Conservation (phyloP, 2,329 filamentous ascomycete genomes). For the Fusarium albosuccineum region DNA sequence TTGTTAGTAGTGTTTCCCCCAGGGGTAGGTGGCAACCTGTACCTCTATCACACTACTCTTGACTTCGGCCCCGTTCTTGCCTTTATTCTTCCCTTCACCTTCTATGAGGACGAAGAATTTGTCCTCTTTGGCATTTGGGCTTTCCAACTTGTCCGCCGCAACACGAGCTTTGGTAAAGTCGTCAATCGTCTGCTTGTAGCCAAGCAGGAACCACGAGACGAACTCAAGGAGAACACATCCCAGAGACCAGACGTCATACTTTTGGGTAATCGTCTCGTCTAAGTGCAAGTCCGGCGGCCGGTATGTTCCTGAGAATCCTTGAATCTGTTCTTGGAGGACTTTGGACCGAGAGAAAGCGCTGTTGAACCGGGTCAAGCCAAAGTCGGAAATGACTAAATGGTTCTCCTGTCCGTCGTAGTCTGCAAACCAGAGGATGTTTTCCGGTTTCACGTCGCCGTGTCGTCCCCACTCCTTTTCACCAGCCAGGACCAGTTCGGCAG, state of each 20-base stretch:
- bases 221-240: background rate
- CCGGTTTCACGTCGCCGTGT: slow-evolving; percentile 21
- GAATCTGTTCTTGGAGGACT: background rate
- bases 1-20: too few species aligned
- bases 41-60: background rate
- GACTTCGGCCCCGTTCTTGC: background rate
- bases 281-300: slow-evolving; percentile 10
- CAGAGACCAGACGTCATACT: slow-evolving; percentile 14
- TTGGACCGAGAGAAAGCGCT: slow-evolving; percentile 2
- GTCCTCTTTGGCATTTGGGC: background rate
- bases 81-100: too few species aligned
- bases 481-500: background rate
- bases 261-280: background rate
- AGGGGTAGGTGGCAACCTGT: background rate
- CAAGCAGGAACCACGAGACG: background rate
- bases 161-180: background rate
- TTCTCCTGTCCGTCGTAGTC: background rate
- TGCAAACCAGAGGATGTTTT: background rate
- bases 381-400: slow-evolving; percentile 14
- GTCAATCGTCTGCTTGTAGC: background rate
- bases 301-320: slow-evolving; percentile 5
- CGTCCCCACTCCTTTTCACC: slow-evolving; percentile 11
- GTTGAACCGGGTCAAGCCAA: slow-evolving; percentile 17
- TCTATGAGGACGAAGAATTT: background rate
- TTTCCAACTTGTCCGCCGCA: background rate